Evolutionary conservation across 441 rosid genomes (phyloP), one percentile per base, ranked within the genome.

Genomic region (Dalechampia spathulata): DNA sequence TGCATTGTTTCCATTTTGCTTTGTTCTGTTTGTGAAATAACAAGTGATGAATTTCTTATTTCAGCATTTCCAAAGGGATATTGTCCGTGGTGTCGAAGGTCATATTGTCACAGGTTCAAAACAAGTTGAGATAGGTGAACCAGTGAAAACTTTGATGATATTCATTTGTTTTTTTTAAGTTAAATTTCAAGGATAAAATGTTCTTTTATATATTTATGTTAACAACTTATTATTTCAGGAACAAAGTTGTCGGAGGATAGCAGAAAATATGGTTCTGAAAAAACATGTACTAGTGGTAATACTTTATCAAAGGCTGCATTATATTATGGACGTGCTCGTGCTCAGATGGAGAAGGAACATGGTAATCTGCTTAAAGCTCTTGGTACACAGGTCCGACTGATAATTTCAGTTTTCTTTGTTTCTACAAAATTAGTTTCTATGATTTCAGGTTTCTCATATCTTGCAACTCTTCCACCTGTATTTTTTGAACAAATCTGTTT

Each of bases 51-150:
- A 2, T 36, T 58, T 12, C 44, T 38, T 23, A 14, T 46, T 71
- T 63, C 85, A 91, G 95, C 95, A 81, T 79, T 87, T 76, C 64
- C 98, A 91, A 77, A 79, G 95, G 63, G 90, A 91, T 63, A 79
- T 91, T 67, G 90, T 87, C 38, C 95, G 96, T 37, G 89, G 96
- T 19, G 92, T 86, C 6, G 93, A 87, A 80, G 98, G 96, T 42
- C 77, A 83, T 70, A 79, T 87, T 37, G 83, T 83, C 50, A 81
- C 82, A n/a, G 93, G 98, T 52, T 77, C 95, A 45, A 91, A 87
- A 67, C 95, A 86, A 75, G 90, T 91, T 62, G 96, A 91, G 68
- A 87, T 91, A 68, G 98, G 98, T 82, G 49, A 73, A 65, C 61
- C 53, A 13, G 52, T 56, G 57, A 43, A 25, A 22, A 57, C 49